Base-by-base conservation (phyloP, 768 basidiomycete species). In the Erythrobasidium yunnanense region DNA sequence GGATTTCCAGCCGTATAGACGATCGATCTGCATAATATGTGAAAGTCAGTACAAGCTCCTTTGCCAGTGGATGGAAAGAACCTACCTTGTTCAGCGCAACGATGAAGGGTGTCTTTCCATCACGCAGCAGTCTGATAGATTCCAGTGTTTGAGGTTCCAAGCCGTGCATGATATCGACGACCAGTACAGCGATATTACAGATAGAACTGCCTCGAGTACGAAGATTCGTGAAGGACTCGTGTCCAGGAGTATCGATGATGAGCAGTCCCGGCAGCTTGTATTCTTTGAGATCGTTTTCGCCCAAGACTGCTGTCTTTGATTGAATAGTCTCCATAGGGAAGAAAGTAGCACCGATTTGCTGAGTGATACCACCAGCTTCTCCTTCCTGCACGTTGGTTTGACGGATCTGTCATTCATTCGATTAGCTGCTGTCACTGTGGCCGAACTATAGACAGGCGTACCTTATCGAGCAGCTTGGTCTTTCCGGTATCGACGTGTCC, bases 401-500 rank as follows among this genome's bases (percentile, higher is more conserved):
- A 71, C 95, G 91, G 75, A 99, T 99, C 90, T 95, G 70, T 57
- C n/a, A n/a, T n/a, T n/a, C n/a, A n/a, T n/a, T n/a, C n/a, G n/a
- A n/a, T n/a, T n/a, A n/a, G n/a, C n/a, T n/a, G n/a, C n/a, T n/a
- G 60, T 49, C 51, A 25, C 42, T 18, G 6, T 18, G 33, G 50
- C 69, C 8, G 45, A 34, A 22, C 20, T 11, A 17, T 27, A 20
- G 20, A 45, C 35, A 6, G n/a, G 45, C 11, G 3, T 58, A 88
- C 90, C 82, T 96, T 97, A 76, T 99, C 95, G 71, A 99, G 77
- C 38, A 99, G 79, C 77, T 95, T 96, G 15, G 95, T 99, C 79
- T 99, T 99, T 67, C 95, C 95, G 2, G 92, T 96, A 80, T 99
- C 95, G 82, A 99, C 95, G 76, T 99, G 95, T 67, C 95, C 95